A percentile compares a stretch with the other conserved stretches of the same genome.
These are phyloP conservation scores for Coelastrella sp. DNA, from an alignment of 139 green algal species.

Conservation along the genomic window DNA sequence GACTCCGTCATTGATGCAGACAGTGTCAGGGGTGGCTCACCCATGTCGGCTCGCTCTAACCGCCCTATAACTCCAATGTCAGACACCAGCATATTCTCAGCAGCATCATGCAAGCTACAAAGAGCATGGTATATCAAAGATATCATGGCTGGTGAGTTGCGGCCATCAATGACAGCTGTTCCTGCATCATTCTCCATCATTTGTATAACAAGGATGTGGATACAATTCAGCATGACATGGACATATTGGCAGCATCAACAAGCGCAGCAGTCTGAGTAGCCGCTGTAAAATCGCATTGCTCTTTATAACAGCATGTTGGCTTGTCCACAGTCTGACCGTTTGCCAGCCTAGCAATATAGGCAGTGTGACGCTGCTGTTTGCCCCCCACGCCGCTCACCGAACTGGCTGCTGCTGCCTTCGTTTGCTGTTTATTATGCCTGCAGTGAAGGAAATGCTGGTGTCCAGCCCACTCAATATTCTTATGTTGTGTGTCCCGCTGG, in stretches of 20 bases:
- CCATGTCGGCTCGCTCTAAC: background rate
- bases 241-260: background rate
- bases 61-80: conserved; percentile 3
- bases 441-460: conserved; percentile 66
- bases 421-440: background rate
- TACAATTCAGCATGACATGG: no score
- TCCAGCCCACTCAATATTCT: conserved; percentile 77
- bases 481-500: conserved; percentile 77
- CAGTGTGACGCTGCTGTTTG: no score
- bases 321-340: no score
- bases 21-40: conserved; percentile 13
- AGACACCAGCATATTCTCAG: conserved; percentile 10
- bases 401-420: background rate
- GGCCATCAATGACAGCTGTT: background rate
- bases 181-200: background rate
- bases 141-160: conserved; percentile 11
- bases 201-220: no score
- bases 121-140: conserved; percentile 11
- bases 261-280: no score
- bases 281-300: no score
- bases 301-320: no score
- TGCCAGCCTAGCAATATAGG: no score
- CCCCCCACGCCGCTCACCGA: no score
- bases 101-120: no score
- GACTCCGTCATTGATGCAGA: background rate